phyloP scores from a whole-genome alignment of 805 yeast genomes.

The Cyberlindnera meyerae region DNA sequence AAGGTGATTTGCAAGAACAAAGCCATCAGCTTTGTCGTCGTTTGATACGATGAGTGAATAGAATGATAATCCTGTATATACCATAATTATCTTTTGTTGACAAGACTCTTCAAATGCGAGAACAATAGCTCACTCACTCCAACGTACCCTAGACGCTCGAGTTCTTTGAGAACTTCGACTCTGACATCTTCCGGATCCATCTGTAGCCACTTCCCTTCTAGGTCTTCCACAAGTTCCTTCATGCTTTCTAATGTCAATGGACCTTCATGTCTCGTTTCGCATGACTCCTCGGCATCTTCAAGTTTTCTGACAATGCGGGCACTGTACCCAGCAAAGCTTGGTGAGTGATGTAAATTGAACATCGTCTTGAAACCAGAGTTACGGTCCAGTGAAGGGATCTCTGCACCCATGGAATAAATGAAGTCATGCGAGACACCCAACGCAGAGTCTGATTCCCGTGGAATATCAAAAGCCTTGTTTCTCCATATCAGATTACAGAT shows the following conservation, averaged over 20 bases:
- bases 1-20: slow-evolving; percentile 51
- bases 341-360: slow-evolving; percentile 44
- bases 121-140: slow-evolving; percentile 49
- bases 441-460: slow-evolving; percentile 27
- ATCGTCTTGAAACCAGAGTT: slow-evolving; percentile 19
- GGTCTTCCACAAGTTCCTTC: slow-evolving; percentile 23
- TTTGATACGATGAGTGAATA: slow-evolving; percentile 1
- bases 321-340: slow-evolving; percentile 42
- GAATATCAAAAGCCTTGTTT: slow-evolving; percentile 42
- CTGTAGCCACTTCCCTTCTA: slow-evolving; percentile 32
- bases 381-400: slow-evolving; percentile 24
- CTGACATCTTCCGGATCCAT: slow-evolving; percentile 37
- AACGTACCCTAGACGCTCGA: slow-evolving; percentile 39
- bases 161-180: slow-evolving; percentile 36
- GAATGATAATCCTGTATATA: no score
- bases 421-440: slow-evolving; percentile 29
- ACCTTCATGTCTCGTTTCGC: slow-evolving; percentile 43
- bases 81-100: slow-evolving; percentile 22
- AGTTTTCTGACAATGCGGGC: slow-evolving; percentile 40
- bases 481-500: slow-evolving; percentile 53
- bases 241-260: slow-evolving; percentile 45
- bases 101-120: slow-evolving; percentile 48
- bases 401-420: slow-evolving; percentile 21
- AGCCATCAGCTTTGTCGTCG: slow-evolving; percentile 23
- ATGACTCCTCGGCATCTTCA: slow-evolving; percentile 36